A percentile compares a stretch with the other conserved stretches of the same genome.
Conservation (phyloP, 164 flowering plant genomes). For the Litsea cubeba region DNA sequence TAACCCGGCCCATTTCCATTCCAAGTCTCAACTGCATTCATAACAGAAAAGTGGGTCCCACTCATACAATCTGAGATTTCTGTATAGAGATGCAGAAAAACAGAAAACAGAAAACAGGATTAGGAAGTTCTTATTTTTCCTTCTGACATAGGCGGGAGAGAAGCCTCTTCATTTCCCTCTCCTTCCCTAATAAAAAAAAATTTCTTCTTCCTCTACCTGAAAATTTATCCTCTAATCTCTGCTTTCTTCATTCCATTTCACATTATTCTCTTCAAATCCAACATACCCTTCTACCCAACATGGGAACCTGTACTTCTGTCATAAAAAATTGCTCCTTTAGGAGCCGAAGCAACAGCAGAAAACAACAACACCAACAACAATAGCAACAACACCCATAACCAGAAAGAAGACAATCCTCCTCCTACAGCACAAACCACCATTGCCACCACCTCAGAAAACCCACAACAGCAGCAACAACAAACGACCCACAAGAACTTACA, state of each 20-base stretch:
- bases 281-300: slow-evolving; percentile 18
- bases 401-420: slow-evolving; percentile 11
- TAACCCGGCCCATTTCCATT: no score
- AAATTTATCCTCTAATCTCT: neutral
- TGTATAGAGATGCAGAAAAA: neutral
- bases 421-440: neutral
- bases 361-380: neutral
- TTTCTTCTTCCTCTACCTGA: neutral
- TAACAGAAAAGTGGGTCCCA: no score
- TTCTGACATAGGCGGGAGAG: neutral
- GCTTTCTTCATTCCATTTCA: slow-evolving; percentile 1
- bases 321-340: slow-evolving; percentile 60
- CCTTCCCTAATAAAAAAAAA: neutral
- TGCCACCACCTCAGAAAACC: slow-evolving; percentile 8
- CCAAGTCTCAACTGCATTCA: no score
- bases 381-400: no score
- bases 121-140: neutral
- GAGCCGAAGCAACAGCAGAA: slow-evolving; percentile 33
- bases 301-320: slow-evolving; percentile 85
- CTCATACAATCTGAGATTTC: no score
- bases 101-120: neutral
- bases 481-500: slow-evolving; percentile 8
- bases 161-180: neutral
- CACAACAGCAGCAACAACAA: slow-evolving; percentile 2
- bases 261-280: slow-evolving; percentile 4